A percentile compares a stretch with the other conserved stretches of the same genome.
Evolutionary conservation across 352 stramenopile genomes (phyloP).

Genomic region (Phytophthora pini): DNA sequence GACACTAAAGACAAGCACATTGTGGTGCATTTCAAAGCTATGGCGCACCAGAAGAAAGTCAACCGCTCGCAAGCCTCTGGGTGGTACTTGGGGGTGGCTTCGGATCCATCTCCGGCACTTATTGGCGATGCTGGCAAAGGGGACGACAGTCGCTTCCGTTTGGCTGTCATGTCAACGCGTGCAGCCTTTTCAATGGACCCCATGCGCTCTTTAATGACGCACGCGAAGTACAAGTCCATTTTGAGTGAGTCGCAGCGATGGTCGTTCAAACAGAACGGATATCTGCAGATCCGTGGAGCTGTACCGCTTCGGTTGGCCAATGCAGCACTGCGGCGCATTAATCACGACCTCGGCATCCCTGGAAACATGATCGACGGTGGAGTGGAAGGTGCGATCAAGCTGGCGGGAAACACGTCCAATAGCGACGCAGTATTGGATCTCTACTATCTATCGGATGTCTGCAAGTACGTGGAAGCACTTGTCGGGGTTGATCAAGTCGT

Average conservation of each 20-base stretch:
- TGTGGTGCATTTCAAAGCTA: constrained; percentile 56
- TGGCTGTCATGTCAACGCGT: constrained; percentile 54
- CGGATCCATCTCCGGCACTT: constrained; percentile 30
- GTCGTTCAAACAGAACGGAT: constrained; percentile 80
- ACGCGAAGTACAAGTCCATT: constrained; percentile 26
- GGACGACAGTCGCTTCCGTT: constrained; percentile 51
- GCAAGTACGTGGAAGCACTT: constrained; percentile 69
- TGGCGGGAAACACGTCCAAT: constrained; percentile 78
- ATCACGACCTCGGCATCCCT: constrained; percentile 77
- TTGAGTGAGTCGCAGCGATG: constrained; percentile 67
- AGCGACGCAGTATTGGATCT: constrained; percentile 65
- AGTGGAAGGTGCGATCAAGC: constrained; percentile 73
- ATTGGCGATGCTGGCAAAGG: constrained; percentile 61
- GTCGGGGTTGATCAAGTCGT: constrained; percentile 55
- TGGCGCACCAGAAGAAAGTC: constrained; percentile 74
- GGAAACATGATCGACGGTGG: constrained; percentile 76
- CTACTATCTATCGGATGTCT: constrained; percentile 56
- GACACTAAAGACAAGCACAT: constrained; percentile 8
- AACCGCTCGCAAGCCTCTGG: constrained; percentile 50
- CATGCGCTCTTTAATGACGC: constrained; percentile 33
- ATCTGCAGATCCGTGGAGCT: constrained; percentile 65
- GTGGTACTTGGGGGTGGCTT: constrained; percentile 64
- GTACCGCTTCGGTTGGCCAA: constrained; percentile 67
- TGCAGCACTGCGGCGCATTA: constrained; percentile 65
- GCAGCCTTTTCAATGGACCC: constrained; percentile 59